phyloP scores from a whole-genome alignment of 352 stramenopile genomes.

The Lagenidium giganteum region DNA sequence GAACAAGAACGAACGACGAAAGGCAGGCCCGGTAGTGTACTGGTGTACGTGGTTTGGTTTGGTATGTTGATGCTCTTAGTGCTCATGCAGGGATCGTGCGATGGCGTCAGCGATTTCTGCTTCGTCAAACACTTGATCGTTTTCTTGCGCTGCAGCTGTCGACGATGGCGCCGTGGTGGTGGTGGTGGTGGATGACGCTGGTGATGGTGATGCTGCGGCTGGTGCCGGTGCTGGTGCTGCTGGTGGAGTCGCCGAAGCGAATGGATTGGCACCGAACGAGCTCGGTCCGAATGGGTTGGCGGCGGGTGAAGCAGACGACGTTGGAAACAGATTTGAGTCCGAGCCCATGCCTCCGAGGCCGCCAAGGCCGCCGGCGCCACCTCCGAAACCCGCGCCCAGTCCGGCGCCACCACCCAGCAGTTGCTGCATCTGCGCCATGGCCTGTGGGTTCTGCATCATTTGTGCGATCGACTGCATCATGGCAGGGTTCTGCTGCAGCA shows the following conservation, averaged over 20 bases:
- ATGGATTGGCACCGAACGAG: slow-evolving; percentile 14
- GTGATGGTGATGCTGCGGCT: slow-evolving; percentile 9
- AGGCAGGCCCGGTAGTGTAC: too few species aligned
- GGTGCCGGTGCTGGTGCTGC: slow-evolving; percentile 4
- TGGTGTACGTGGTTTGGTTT: too few species aligned
- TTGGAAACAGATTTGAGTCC: too few species aligned
- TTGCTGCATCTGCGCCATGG: slow-evolving; percentile 68
- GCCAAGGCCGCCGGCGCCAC: slow-evolving; percentile 11
- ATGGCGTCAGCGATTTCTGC: slow-evolving; percentile 78
- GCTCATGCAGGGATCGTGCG: slow-evolving; percentile 68
- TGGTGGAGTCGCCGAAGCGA: slow-evolving; percentile 18
- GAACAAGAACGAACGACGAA: too few species aligned
- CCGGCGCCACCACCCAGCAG: slow-evolving; percentile 40
- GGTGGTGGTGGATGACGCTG: slow-evolving; percentile 1
- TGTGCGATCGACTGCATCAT: slow-evolving; percentile 82
- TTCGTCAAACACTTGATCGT: slow-evolving; percentile 45
- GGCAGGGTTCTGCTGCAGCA: slow-evolving; percentile 67
- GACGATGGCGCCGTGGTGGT: slow-evolving; percentile 4
- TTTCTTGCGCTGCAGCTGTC: slow-evolving; percentile 2
- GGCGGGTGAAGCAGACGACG: slow-evolving; percentile 15
- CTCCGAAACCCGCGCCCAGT: slow-evolving; percentile 7
- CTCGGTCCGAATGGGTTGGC: slow-evolving; percentile 33
- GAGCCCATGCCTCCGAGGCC: slow-evolving; percentile 14
- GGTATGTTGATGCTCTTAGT: slow-evolving; percentile 34
- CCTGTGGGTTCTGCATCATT: slow-evolving; percentile 75